Base-by-base conservation (phyloP, 768 basidiomycete genomes). In the Lentinula raphanica region DNA sequence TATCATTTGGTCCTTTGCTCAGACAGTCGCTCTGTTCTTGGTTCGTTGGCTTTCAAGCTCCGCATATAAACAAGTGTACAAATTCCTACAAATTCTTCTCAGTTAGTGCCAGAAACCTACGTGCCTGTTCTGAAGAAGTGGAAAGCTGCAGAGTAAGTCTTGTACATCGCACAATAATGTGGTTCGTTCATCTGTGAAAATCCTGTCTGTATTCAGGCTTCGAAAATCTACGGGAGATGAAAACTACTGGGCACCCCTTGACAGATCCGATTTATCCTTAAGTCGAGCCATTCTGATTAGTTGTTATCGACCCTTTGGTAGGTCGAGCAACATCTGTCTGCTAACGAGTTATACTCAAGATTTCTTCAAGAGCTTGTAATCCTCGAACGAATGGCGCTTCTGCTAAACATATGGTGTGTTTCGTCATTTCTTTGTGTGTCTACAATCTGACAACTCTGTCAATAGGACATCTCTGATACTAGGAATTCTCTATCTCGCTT, bases 31-130 rank as follows among this genome's bases (percentile, higher is more conserved):
- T 0, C 70, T 93, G 8, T 64, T 83, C 50, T 21, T 80, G 45
- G 85, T 86, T 60, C 62, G 79, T 69, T 7, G 21, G 3, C 4
- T 27, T 11, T 12, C n/a, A n/a, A n/a, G n/a, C n/a, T n/a, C n/a
- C n/a, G n/a, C n/a, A n/a, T n/a, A n/a, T 13, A 35, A 35, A 35
- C 3, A 13, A 35, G 9, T 35, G 32, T 35, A 9, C 1, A 35
- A 35, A 44, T n/a, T 44, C 0, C 19, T 12, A 8, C 42, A 39
- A 19, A 15, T 35, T 32, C 17, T 17, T 11, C 25, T 5, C 53
- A 89, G 81, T 65, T 87, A 38, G 81, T 89, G 0, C 87, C 87
- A 1, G 92, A 93, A 71, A 90, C 90, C 0, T 91, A 83, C 63
- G 69, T 67, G 2, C 86, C 89, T 0, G 76, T 85, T 8, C 71